Evolutionary conservation across 805 yeast genomes (phyloP).

Genomic region (Tetrapisispora taiwanensis): DNA sequence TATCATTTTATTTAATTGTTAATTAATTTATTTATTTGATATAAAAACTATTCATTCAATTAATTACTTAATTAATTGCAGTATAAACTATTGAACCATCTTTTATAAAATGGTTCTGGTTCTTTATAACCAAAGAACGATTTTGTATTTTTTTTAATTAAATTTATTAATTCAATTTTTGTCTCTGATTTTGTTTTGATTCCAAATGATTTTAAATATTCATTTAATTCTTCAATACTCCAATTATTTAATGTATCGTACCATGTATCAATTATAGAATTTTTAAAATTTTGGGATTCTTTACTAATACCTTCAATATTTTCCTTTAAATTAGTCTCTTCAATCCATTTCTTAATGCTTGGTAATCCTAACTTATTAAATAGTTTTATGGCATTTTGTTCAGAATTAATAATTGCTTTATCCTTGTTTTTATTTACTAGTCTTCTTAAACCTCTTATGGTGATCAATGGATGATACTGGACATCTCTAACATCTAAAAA

Average conservation of each 20-base stretch:
- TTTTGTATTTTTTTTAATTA: constrained; percentile 35
- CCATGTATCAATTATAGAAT: constrained; percentile 13
- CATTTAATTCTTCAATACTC: constrained; percentile 35
- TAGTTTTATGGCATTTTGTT: constrained; percentile 19
- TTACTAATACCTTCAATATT: constrained; percentile 30
- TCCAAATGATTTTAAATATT: constrained; percentile 37
- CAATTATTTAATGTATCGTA: constrained; percentile 30
- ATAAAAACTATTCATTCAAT: too few species aligned
- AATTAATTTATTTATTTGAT: too few species aligned
- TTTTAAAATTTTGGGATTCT: constrained; percentile 8
- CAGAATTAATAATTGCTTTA: constrained; percentile 27
- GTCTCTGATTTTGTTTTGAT: constrained; percentile 10
- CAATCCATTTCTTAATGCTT: background rate
- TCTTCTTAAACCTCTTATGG: constrained; percentile 32
- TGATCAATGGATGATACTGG: constrained; percentile 31
- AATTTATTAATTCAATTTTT: constrained; percentile 30
- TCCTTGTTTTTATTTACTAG: constrained; percentile 33
- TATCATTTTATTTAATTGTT: too few species aligned
- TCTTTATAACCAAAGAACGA: constrained; percentile 28
- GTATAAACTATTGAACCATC: constrained; percentile 9
- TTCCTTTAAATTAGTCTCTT: constrained; percentile 4
- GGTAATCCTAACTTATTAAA: constrained; percentile 1
- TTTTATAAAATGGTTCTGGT: constrained; percentile 22
- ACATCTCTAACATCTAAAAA: constrained; percentile 36
- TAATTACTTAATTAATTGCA: too few species aligned